phyloP scores from a whole-genome alignment of 345 rosid species.

The Melastoma malabathricum region DNA sequence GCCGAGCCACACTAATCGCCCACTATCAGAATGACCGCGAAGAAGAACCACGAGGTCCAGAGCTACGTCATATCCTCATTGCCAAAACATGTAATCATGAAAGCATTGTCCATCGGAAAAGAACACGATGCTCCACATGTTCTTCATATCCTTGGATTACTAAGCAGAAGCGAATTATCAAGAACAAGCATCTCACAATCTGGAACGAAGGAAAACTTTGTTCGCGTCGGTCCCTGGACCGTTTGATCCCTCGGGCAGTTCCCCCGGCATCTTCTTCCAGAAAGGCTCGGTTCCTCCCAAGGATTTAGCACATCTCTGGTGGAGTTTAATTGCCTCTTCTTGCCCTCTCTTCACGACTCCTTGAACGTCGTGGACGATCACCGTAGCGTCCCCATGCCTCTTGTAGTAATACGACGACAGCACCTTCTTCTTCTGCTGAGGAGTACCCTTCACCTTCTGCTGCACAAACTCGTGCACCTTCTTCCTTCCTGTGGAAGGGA shows the following conservation, averaged over 20 bases:
- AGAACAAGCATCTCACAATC: slow-evolving; percentile 1
- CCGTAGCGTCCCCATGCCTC: not conserved
- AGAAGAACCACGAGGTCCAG: too few species aligned
- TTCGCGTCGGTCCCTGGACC: not conserved
- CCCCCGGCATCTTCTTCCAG: slow-evolving; percentile 4
- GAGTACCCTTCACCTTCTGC: not conserved
- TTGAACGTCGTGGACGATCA: not conserved
- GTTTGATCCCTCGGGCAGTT: not conserved
- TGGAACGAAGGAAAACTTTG: slow-evolving; percentile 6
- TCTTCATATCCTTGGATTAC: not conserved
- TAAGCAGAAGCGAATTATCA: not conserved
- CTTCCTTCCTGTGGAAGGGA: slow-evolving; percentile 3
- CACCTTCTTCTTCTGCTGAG: too few species aligned
- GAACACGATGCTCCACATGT: not conserved
- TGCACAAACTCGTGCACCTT: slow-evolving; percentile 2
- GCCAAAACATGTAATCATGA: too few species aligned
- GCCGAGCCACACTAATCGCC: too few species aligned
- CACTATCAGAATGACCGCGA: too few species aligned
- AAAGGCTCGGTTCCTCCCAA: not conserved
- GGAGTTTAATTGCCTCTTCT: not conserved
- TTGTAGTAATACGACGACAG: not conserved
- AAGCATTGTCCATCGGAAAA: not conserved
- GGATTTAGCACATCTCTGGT: not conserved
- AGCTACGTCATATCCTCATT: too few species aligned
- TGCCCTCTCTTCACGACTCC: slow-evolving; percentile 6